Evolutionary conservation across 108 stramenopile species (phyloP), one percentile per base, ranked within the genome.

Genomic region (Nitzschia inconspicua): DNA sequence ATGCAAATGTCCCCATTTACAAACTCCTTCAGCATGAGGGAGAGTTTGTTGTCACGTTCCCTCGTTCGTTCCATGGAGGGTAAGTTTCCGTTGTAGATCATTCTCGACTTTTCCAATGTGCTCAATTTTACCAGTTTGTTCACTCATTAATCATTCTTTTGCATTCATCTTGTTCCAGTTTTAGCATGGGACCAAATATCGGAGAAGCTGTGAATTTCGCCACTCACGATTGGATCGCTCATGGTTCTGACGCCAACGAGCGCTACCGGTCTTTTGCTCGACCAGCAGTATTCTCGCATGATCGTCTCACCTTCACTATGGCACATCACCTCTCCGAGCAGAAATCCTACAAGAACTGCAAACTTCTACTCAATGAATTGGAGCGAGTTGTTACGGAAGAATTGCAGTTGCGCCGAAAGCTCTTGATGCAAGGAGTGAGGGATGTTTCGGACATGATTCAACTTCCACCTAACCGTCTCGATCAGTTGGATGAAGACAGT

Each of bases 171-270:
- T n/a, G n/a, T n/a, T n/a, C 11, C 37, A 39, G 37, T 1, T 99
- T 97, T 56, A 90, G 86, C 56, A 65, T 87, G 42, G 98, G 98
- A 6, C 96, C 97, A 13, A 99, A 99, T 75, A 65, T 80, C 47
- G 98, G 95, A 4, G 98, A 99, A 70, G 98, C 97, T 16, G 89
- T 93, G 6, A 91, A 91, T 50, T 95, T 95, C 79, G 95, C 91
- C 0, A 83, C 86, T 14, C 86, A 88, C 47, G 88, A 96, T 68
- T 99, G 98, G 98, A 86, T 99, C 34, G 59, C 84, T 1, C 88
- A 86, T 66, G 96, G 95, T 13, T 66, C 86, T 30, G 88, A 94
- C 66, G 94, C 95, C 48, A 93, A 88, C 41, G 95, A 96, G 65
- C 70, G 85, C 10, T 91, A 98, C 56, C 83, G 96, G 28, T 87